Evolutionary conservation across 176 grass and related monocot genomes (phyloP).

Genomic region (Raddia guianensis): DNA sequence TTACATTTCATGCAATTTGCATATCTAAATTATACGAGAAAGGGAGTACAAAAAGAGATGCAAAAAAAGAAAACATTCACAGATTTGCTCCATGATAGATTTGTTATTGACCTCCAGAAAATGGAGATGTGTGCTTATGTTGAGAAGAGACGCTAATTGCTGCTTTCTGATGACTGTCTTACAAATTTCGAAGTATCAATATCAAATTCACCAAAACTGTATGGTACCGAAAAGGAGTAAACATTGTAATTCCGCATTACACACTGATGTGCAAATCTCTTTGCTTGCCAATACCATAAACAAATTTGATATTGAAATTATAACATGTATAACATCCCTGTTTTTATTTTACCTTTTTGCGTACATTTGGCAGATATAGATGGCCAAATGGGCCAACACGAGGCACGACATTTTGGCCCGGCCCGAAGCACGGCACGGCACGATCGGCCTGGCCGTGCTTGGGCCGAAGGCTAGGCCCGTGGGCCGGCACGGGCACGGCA

Average conservation of each 20-base stretch:
- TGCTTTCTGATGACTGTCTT: neutral
- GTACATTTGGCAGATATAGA: too few species aligned
- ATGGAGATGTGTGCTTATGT: neutral
- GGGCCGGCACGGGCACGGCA: too few species aligned
- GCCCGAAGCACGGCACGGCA: too few species aligned
- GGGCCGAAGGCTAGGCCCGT: too few species aligned
- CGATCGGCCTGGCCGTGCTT: too few species aligned
- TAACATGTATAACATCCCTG: too few species aligned
- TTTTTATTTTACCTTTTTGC: too few species aligned
- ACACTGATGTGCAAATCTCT: neutral
- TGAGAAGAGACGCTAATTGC: neutral
- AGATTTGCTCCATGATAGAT: neutral
- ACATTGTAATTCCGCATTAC: neutral
- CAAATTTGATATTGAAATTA: neutral
- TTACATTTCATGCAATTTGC: slow-evolving; percentile 13
- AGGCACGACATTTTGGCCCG: too few species aligned
- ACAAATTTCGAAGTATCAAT: slow-evolving; percentile 13
- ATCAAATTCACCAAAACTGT: slow-evolving; percentile 1
- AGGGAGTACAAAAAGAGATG: neutral
- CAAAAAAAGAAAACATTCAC: neutral
- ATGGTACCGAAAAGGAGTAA: slow-evolving; percentile 12
- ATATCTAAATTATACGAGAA: slow-evolving; percentile 20
- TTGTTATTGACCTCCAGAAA: neutral
- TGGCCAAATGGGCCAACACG: too few species aligned
- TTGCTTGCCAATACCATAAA: neutral